A percentile compares a stretch with the other conserved stretches of the same genome.
Conservation (phyloP, 768 basidiomycete species). For the Cubamyces sp. region DNA sequence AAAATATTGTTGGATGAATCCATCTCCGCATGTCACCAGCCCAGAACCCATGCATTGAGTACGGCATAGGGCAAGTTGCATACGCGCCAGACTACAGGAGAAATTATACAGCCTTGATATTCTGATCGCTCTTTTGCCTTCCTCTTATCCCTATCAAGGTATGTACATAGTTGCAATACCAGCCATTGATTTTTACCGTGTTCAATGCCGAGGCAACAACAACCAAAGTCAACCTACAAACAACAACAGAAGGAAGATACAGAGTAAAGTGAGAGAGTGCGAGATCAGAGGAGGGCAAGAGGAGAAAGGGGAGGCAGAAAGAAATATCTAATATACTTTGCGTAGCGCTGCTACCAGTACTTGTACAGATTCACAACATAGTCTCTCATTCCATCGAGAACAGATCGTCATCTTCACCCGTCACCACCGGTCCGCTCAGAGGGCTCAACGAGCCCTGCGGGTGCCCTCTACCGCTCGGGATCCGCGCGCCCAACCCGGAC, state of each 20-base stretch:
- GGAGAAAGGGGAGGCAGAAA: neutral
- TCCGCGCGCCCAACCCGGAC: constrained; percentile 30
- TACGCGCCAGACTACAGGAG: too few relatives aligned
- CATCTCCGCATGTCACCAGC: too few relatives aligned
- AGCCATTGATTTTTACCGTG: neutral
- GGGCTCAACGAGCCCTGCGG: constrained; percentile 54
- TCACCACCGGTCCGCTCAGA: constrained; percentile 60
- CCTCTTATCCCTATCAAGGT: too few relatives aligned
- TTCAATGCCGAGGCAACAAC: neutral
- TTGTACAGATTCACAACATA: neutral
- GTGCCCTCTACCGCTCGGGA: constrained; percentile 41
- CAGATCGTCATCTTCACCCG: constrained; percentile 67
- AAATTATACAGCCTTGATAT: too few relatives aligned
- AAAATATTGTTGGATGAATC: too few relatives aligned
- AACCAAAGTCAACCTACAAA: neutral
- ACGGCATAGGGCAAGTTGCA: too few relatives aligned
- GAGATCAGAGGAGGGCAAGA: too few relatives aligned
- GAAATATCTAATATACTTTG: neutral
- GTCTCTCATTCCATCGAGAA: constrained; percentile 62
- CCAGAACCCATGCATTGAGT: too few relatives aligned
- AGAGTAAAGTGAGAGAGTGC: too few relatives aligned
- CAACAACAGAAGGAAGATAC: neutral
- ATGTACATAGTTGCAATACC: too few relatives aligned
- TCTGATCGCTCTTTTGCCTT: too few relatives aligned
- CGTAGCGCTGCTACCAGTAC: neutral